Base-by-base conservation (phyloP, 805 yeast genomes). In the Pichia phayaonensis region DNA sequence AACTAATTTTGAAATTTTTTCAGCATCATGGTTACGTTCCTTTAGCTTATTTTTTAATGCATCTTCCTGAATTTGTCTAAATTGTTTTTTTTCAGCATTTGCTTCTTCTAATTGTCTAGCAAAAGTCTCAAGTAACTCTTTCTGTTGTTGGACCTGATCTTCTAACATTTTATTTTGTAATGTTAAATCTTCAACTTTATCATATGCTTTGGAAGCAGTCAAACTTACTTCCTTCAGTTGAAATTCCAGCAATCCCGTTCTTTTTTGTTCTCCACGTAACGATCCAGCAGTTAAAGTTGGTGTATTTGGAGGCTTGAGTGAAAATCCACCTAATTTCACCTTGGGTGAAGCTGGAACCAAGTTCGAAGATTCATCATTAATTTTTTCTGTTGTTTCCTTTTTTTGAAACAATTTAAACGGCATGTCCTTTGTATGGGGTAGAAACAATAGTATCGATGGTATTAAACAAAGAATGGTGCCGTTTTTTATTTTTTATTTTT, bases 101-200 rank as follows among this genome's bases (percentile, higher is more conserved):
- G 41, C 29, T 11, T 41, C 44, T 24, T 60, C 63, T 15, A 64
- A 26, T 46, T 62, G 61, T 34, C 56, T 52, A 18, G 56, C 50
- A 27, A 64, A 52, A 10, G 49, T 51, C 22, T 55, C 47, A n/a
- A 64, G 60, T 49, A 62, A 53, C 12, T 40, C 43, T 44, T 64
- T 64, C 43, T 64, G 68, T 26, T 59, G 58, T 4, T 46, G 41
- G 4, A 61, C 63, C 46, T 63, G 67, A 36, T 63, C 65, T 16
- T 47, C 44, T 13, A 63, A 46, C 59, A 62, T 52, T 6, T 46
- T 46, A 42, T 63, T 63, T 38, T 51, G 50, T 13, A 54, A 34
- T 29, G 46, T 56, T 20, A 63, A 46, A 16, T 63, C 65, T 11
- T 59, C 67, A 6, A 61, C 27, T 38, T 57, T 51, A 50, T 63